A percentile compares a stretch with the other conserved stretches of the same genome.
Evolutionary conservation across 345 rosid genomes (phyloP).

Genomic region (sweet orange (Citrus sinensis)): DNA sequence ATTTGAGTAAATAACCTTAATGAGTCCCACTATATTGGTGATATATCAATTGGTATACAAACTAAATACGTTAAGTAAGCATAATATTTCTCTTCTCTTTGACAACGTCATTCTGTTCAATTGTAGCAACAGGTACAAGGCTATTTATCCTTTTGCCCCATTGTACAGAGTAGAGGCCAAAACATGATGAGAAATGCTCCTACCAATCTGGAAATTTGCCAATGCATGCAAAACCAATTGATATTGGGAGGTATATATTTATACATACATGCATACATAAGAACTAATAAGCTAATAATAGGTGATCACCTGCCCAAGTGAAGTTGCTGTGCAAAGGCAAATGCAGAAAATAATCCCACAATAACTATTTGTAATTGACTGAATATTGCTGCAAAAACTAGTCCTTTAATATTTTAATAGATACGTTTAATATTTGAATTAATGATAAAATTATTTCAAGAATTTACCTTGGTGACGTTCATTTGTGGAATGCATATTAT

Average conservation of each 20-base stretch:
- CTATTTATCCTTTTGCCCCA: constrained; percentile 38
- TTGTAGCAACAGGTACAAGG: not conserved
- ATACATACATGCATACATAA: no score
- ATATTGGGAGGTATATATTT: no score
- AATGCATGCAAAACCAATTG: no score
- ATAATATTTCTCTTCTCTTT: not conserved
- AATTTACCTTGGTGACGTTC: no score
- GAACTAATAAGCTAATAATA: no score
- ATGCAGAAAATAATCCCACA: constrained; percentile 39
- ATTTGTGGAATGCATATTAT: no score
- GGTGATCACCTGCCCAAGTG: constrained; percentile 33
- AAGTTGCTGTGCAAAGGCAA: constrained; percentile 43
- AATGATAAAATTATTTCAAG: no score
- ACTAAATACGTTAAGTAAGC: no score
- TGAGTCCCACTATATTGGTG: no score
- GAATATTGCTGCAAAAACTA: constrained; percentile 41
- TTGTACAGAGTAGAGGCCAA: constrained; percentile 35
- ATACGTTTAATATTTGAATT: no score
- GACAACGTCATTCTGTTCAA: constrained; percentile 1
- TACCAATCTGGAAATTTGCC: constrained; percentile 18
- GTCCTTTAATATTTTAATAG: constrained; percentile 22
- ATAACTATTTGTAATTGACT: constrained; percentile 29
- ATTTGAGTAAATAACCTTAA: not conserved
- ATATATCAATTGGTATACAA: no score
- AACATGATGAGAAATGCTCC: constrained; percentile 31